Evolutionary conservation across 352 stramenopile species (phyloP).

Genomic region (Globisporangium polare): DNA sequence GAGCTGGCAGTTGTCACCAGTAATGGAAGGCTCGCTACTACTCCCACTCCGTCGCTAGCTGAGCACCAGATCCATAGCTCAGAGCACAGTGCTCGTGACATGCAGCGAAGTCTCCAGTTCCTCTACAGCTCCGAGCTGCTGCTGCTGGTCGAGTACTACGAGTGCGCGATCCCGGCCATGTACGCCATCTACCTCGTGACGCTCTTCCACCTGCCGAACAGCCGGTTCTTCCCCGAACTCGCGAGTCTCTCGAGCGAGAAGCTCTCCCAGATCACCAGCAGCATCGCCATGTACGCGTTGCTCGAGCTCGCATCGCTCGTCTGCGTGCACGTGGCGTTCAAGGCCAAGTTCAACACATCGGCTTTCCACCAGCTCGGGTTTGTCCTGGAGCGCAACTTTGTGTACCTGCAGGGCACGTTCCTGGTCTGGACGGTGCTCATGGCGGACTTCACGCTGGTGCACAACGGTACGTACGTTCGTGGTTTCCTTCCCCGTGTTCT

Average conservation of each 20-base stretch:
- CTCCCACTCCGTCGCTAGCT: not conserved
- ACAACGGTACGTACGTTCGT: not conserved
- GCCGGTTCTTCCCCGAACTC: not conserved
- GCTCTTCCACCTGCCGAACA: not conserved
- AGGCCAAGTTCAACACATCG: not conserved
- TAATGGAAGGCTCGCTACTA: not conserved
- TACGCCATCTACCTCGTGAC: not conserved
- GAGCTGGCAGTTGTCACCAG: not conserved
- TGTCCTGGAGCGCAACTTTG: not conserved
- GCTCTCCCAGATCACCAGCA: not conserved
- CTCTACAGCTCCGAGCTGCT: constrained; percentile 10
- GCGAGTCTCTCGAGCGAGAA: not conserved
- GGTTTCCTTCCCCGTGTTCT: not conserved
- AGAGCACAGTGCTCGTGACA: not conserved
- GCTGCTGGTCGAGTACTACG: constrained; percentile 17
- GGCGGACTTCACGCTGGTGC: not conserved
- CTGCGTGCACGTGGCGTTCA: not conserved
- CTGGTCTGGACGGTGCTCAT: not conserved
- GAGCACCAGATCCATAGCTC: not conserved
- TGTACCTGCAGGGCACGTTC: not conserved
- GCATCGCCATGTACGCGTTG: not conserved
- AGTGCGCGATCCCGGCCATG: constrained; percentile 15
- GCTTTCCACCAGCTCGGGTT: not conserved
- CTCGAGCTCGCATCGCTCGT: not conserved
- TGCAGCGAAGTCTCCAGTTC: not conserved